These are phyloP conservation scores for Boletellus sp. DNA, from an alignment of 768 basidiomycete species.

Conservation along the genomic window DNA sequence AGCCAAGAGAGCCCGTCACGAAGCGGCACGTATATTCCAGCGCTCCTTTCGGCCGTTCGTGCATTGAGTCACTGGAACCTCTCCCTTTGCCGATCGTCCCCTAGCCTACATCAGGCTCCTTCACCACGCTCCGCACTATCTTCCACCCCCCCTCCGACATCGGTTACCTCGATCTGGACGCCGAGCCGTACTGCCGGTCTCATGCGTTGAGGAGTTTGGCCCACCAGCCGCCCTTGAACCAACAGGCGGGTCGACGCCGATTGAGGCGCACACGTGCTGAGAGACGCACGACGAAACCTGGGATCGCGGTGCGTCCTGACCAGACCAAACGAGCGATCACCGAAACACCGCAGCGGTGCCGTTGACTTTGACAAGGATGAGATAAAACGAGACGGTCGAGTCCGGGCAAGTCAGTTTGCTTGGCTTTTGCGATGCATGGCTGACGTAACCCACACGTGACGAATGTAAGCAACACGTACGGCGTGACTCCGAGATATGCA, in stretches of 20 bases:
- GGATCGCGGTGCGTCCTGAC: no score
- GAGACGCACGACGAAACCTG: constrained; percentile 85
- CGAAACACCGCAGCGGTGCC: no score
- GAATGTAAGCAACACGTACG: constrained; percentile 20
- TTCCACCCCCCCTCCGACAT: constrained; percentile 61
- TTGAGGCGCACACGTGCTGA: constrained; percentile 91
- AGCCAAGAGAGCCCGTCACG: constrained; percentile 94
- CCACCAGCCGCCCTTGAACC: constrained; percentile 92
- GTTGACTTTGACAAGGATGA: no score
- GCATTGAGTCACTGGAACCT: constrained; percentile 69
- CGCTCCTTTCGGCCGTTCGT: constrained; percentile 70
- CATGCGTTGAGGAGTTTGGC: constrained; percentile 81
- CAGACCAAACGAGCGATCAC: no score
- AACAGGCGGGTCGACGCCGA: constrained; percentile 92
- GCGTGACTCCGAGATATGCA: background rate
- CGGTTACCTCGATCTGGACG: constrained; percentile 84
- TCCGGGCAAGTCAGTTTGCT: no score
- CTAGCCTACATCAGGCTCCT: constrained; percentile 89
- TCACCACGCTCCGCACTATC: constrained; percentile 87
- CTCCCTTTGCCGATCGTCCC: constrained; percentile 65
- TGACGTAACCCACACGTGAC: no score
- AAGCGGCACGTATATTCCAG: constrained; percentile 87
- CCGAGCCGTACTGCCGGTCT: constrained; percentile 95
- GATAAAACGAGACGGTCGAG: no score
- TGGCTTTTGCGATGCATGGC: no score